Evolutionary conservation across 2,329 filamentous ascomycete species (phyloP), one percentile per base, ranked within the genome.

Genomic region (Penicillium sp.): DNA sequence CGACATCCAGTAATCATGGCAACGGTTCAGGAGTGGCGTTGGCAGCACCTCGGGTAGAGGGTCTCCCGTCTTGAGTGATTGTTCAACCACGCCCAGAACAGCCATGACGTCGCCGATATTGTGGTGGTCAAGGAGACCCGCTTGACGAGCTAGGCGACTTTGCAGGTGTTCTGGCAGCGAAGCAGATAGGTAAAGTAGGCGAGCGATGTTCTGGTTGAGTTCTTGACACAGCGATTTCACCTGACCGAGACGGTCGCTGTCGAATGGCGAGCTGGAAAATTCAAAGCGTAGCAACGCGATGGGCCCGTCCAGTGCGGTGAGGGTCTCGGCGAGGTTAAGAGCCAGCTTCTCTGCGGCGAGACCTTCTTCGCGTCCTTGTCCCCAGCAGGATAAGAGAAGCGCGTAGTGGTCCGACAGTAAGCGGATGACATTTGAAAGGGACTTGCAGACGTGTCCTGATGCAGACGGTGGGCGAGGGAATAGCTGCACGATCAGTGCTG

Each of bases 71-170:
- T 77, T 75, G 15, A 84, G 64, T 2, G 79, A 69, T 50, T 82
- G 79, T 49, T 81, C 79, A 7, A 81, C 65, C 3, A 82, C 74
- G 1, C 69, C 71, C 0, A 83, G 63, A 2, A 82, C 79, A 1
- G 79, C 78, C 81, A 83, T 84, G 50, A 81, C 61, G 29, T 82
- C 80, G 4, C 77, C 80, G 10, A 83, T 77, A n/a, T 70, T 71
- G 1, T 71, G 68, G 17, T 81, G 75, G 31, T 80, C 76, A 0
- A 77, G 63, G 1, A 81, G 65, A 1, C 80, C 80, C 0, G 71
- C 70, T 0, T 70, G 66, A 0, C 62, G 69, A 0, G 73, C 68
- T 0, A 83, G 70, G 0, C 78, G 75, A 2, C 67, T 62, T 42
- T 80, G 80, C 2, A 81, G 70, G 0, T 75, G 63, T 2, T 68